Evolutionary conservation across 2,329 filamentous ascomycete genomes (phyloP).

Genomic region (Cytospora chrysosperma): DNA sequence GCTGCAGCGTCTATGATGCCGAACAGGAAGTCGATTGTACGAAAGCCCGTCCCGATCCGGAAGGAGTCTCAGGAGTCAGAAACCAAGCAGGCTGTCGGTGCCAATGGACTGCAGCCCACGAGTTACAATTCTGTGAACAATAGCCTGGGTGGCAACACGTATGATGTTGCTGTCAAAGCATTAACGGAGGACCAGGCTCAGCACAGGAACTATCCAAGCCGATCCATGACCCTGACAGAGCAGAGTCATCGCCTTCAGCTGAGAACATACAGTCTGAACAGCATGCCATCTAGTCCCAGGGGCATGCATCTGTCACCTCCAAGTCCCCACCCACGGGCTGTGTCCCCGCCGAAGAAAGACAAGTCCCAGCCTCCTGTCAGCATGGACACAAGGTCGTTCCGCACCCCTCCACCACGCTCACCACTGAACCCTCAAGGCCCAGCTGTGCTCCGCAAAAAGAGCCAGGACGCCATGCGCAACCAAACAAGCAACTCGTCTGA

Average conservation of each 20-base stretch:
- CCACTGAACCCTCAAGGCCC: constrained; percentile 36
- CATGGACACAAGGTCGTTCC: constrained; percentile 40
- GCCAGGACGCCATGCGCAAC: constrained; percentile 33
- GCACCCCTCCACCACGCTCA: constrained; percentile 37
- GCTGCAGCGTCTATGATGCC: constrained; percentile 33
- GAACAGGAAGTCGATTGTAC: constrained; percentile 32
- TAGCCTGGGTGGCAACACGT: constrained; percentile 31
- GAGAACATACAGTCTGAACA: constrained; percentile 24
- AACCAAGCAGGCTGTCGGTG: constrained; percentile 1
- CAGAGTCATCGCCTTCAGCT: constrained; percentile 30
- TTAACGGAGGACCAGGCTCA: constrained; percentile 22
- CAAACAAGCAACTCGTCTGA: constrained; percentile 26
- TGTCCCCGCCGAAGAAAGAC: constrained; percentile 30
- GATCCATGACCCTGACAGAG: constrained; percentile 35
- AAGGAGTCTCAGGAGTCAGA: constrained; percentile 16
- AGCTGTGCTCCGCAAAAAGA: constrained; percentile 31
- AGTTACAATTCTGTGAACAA: constrained; percentile 27
- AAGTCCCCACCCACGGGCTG: constrained; percentile 31
- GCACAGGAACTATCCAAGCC: constrained; percentile 24
- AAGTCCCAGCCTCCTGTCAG: constrained; percentile 43
- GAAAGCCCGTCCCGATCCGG: constrained; percentile 33
- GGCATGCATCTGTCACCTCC: constrained; percentile 28
- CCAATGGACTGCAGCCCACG: constrained; percentile 27
- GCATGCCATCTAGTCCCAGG: constrained; percentile 16
- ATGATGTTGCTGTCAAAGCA: constrained; percentile 30